These are phyloP conservation scores for Lactarius akahatsu DNA, from an alignment of 768 basidiomycete genomes.

Conservation along the genomic window DNA sequence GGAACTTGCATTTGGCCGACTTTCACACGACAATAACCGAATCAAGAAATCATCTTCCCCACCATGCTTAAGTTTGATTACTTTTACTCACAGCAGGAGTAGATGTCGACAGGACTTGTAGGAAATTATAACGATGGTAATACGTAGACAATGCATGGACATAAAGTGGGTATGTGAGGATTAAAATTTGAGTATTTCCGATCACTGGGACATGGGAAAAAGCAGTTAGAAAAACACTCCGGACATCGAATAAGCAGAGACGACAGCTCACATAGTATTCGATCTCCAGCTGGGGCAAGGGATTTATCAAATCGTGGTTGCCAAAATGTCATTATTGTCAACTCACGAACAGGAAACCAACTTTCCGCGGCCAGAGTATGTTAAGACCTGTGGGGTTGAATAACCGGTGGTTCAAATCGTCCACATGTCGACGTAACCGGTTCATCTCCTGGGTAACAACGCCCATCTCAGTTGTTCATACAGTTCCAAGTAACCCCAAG, in stretches of 20 bases:
- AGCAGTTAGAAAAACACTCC: constrained; percentile 13
- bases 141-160: neutral
- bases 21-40: neutral
- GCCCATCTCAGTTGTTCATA: neutral
- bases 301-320: neutral
- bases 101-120: neutral
- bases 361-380: constrained; percentile 78
- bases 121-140: neutral
- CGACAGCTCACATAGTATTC: constrained; percentile 79
- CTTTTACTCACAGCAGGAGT: neutral
- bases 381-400: constrained; percentile 89
- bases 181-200: neutral
- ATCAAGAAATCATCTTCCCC: neutral
- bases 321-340: constrained; percentile 1
- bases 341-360: constrained; percentile 92
- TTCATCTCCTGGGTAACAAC: constrained; percentile 64
- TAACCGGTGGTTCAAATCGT: constrained; percentile 63
- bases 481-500: neutral
- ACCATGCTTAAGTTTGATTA: neutral
- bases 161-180: neutral
- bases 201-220: constrained; percentile 19
- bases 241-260: neutral
- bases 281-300: constrained; percentile 75
- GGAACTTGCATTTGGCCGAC: neutral
- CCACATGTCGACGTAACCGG: constrained; percentile 59